These are phyloP conservation scores for Hydrangea macrophylla DNA, from an alignment of 148 eudicot genomes.

Conservation along the genomic window DNA sequence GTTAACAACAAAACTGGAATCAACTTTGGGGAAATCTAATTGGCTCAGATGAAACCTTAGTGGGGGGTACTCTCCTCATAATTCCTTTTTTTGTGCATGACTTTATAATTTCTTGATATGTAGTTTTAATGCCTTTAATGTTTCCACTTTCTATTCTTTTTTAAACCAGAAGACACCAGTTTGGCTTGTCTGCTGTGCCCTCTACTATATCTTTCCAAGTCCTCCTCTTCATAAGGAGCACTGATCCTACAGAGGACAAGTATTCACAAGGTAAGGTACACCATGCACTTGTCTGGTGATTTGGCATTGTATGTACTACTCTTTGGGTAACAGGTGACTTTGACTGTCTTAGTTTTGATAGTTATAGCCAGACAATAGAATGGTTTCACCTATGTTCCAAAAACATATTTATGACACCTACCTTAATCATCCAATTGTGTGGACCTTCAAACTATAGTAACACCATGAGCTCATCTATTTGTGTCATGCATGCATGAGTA, in stretches of 20 bases:
- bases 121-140: conserved; percentile 1
- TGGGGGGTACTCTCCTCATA: background rate
- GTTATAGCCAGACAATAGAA: background rate
- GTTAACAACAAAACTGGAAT: background rate
- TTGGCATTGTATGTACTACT: background rate
- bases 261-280: background rate
- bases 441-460: background rate
- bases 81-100: background rate
- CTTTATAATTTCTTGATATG: background rate
- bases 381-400: background rate
- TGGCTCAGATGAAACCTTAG: conserved; percentile 7
- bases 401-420: conserved; percentile 1
- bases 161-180: background rate
- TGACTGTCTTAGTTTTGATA: background rate
- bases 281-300: background rate
- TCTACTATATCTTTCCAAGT: conserved; percentile 10
- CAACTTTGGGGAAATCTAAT: conserved; percentile 10
- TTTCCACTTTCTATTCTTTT: conserved; percentile 6
- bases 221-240: conserved; percentile 15
- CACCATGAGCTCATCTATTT: background rate
- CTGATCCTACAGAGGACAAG: background rate
- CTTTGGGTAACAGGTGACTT: conserved; percentile 1
- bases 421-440: background rate
- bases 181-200: conserved; percentile 9
- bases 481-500: background rate